Conservation (phyloP, 1,139 yeast genomes). For the Saccharomycopsis hybrid region DNA sequence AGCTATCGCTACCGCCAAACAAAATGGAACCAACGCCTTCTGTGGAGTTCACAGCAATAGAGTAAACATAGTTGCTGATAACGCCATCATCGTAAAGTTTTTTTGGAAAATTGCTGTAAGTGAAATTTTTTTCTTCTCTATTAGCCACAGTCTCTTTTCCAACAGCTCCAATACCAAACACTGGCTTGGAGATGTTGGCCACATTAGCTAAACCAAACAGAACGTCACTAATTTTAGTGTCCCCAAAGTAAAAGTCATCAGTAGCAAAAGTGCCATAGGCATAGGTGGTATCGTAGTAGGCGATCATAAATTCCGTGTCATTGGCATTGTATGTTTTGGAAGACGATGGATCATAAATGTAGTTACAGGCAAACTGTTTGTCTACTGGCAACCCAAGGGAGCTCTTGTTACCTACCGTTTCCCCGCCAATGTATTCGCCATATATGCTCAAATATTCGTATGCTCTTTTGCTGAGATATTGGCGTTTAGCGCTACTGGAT, state of each 20-base stretch:
- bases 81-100: conserved; percentile 47
- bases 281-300: conserved; percentile 54
- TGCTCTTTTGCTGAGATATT: background rate
- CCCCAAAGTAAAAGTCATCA: conserved; percentile 43
- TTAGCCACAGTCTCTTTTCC: background rate
- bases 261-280: conserved; percentile 62
- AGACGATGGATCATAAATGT: background rate
- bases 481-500: background rate
- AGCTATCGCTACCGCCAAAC: conserved; percentile 54
- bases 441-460: background rate
- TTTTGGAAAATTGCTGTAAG: conserved; percentile 52
- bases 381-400: background rate
- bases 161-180: conserved; percentile 48
- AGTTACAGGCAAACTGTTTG: background rate
- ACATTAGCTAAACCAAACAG: conserved; percentile 54
- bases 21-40: conserved; percentile 37
- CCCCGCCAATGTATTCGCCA: background rate
- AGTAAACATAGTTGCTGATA: conserved; percentile 47
- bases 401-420: background rate
- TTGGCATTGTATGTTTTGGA: conserved; percentile 41
- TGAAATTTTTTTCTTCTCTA: conserved; percentile 3
- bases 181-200: conserved; percentile 48
- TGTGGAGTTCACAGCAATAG: conserved; percentile 34
- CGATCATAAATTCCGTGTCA: conserved; percentile 40
- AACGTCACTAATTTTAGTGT: conserved; percentile 37